These are phyloP conservation scores for Pseudogymnoascus sp. DNA, from an alignment of 2,329 filamentous ascomycete species.

Conservation along the genomic window DNA sequence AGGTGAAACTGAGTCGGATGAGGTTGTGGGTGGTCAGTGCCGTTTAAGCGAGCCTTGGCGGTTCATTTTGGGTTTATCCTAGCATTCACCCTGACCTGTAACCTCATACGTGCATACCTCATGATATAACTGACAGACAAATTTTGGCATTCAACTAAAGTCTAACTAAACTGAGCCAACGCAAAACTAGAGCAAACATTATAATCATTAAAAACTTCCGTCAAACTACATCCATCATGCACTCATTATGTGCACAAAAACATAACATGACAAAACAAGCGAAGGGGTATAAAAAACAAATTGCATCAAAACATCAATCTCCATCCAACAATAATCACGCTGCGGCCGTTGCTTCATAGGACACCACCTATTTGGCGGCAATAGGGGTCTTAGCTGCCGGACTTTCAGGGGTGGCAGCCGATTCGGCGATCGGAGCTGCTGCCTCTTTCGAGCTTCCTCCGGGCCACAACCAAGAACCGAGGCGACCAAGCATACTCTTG, in stretches of 20 bases:
- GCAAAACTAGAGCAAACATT: slow-evolving; percentile 2
- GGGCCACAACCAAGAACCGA: slow-evolving; percentile 1
- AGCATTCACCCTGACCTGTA: no score
- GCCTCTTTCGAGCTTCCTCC: slow-evolving; percentile 1
- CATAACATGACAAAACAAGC: slow-evolving; percentile 6
- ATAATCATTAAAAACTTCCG: slow-evolving; percentile 8
- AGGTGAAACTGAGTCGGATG: no score
- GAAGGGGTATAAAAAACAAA: slow-evolving; percentile 7
- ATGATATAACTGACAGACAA: background rate
- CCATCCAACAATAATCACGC: slow-evolving; percentile 1
- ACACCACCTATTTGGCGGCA: background rate
- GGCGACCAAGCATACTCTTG: slow-evolving; percentile 1
- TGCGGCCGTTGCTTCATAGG: slow-evolving; percentile 1
- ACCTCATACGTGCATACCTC: no score
- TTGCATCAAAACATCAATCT: slow-evolving; percentile 6
- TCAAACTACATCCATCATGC: slow-evolving; percentile 1
- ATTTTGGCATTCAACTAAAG: slow-evolving; percentile 1
- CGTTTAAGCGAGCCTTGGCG: no score
- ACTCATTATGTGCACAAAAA: slow-evolving; percentile 7
- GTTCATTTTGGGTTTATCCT: no score
- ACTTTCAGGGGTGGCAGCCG: background rate
- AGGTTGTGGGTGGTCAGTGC: no score
- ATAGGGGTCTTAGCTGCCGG: background rate
- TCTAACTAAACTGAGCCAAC: slow-evolving; percentile 4
- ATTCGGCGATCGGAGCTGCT: background rate